Conservation (phyloP, 192 early-diverging fungal species). For the Rhizophagus clarus region DNA sequence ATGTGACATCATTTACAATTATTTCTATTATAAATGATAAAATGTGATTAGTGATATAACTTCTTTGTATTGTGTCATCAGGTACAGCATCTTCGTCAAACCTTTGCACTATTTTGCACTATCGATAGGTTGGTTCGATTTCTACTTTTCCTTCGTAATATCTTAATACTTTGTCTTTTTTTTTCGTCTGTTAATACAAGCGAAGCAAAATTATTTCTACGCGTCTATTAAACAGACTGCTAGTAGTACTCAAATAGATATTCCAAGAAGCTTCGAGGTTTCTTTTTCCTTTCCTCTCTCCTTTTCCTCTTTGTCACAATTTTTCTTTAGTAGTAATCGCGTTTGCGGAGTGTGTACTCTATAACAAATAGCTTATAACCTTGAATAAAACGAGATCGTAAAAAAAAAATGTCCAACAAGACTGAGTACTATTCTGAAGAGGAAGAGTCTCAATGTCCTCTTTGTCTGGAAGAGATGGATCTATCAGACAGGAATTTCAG, state of each 20-base stretch:
- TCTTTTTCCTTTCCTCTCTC: background rate
- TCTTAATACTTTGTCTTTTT: background rate
- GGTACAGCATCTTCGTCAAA: background rate
- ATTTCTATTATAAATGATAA: background rate
- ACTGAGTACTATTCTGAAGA: constrained; percentile 54
- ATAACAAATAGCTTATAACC: background rate
- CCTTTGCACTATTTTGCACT: background rate
- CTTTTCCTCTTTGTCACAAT: background rate
- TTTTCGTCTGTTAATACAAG: background rate
- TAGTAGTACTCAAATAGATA: background rate
- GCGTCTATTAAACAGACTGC: background rate
- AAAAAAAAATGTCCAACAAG: constrained; percentile 9
- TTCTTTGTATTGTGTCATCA: background rate
- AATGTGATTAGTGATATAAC: background rate
- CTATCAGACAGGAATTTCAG: constrained; percentile 94
- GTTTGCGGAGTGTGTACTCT: background rate
- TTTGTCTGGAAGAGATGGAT: constrained; percentile 99
- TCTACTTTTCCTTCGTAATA: background rate
- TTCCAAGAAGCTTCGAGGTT: background rate
- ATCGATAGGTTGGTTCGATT: background rate
- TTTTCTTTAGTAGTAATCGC: background rate
- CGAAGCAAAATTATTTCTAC: background rate
- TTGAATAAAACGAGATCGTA: background rate
- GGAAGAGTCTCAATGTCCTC: constrained; percentile 96
- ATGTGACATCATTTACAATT: too few species aligned